phyloP scores from a whole-genome alignment of 2,329 filamentous ascomycete species.

The Fusarium sp. region DNA sequence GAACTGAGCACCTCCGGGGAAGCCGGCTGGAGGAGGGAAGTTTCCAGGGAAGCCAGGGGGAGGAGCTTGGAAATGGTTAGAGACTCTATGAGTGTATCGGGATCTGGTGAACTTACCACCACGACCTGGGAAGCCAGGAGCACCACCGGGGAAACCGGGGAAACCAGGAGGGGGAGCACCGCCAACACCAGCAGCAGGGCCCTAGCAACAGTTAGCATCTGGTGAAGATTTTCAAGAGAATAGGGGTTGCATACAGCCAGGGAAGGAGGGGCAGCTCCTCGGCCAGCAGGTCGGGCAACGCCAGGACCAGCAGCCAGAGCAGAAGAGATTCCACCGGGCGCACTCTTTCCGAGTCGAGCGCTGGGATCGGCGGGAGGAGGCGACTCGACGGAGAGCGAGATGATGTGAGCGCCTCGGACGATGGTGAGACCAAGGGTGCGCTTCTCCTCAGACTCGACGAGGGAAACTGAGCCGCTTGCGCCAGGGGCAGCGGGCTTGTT shows the following conservation, averaged over 20 bases:
- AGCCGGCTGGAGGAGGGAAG: constrained; percentile 58
- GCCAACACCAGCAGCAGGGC: constrained; percentile 89
- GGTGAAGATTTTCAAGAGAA: background rate
- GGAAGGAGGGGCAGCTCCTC: constrained; percentile 79
- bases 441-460: constrained; percentile 94
- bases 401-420: constrained; percentile 92
- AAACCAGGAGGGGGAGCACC: constrained; percentile 73
- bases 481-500: constrained; percentile 76
- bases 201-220: constrained; percentile 55
- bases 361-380: constrained; percentile 95
- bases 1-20: constrained; percentile 59
- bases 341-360: constrained; percentile 83
- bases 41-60: constrained; percentile 60
- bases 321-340: constrained; percentile 74
- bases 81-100: constrained; percentile 5
- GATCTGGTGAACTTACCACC: constrained; percentile 61
- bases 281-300: constrained; percentile 89
- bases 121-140: constrained; percentile 60
- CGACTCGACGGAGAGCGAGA: constrained; percentile 94
- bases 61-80: constrained; percentile 56
- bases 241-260: constrained; percentile 71
- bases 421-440: constrained; percentile 96
- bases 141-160: constrained; percentile 67
- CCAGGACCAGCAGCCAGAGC: constrained; percentile 86
- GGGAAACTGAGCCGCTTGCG: constrained; percentile 69